Evolutionary conservation across 2,329 filamentous ascomycete genomes (phyloP).

Genomic region (Cercospora sp.): DNA sequence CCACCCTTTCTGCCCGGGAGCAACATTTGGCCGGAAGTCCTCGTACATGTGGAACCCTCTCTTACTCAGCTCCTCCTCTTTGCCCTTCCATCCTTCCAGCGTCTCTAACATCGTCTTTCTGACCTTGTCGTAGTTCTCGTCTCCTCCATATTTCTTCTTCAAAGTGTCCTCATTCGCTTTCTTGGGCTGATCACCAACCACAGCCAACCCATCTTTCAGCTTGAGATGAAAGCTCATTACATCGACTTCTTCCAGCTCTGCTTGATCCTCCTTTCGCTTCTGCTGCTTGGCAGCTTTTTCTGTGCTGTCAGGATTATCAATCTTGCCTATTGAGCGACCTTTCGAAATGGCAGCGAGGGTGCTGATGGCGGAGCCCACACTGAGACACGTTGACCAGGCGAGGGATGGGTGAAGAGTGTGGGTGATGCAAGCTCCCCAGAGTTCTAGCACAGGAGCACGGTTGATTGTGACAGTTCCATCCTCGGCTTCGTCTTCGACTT

Average conservation of each 20-base stretch:
- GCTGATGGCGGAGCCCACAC: slow-evolving; percentile 36
- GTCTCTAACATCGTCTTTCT: slow-evolving; percentile 27
- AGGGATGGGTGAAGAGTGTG: slow-evolving; percentile 33
- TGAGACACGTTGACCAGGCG: slow-evolving; percentile 37
- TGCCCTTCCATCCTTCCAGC: slow-evolving; percentile 29
- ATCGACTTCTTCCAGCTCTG: slow-evolving; percentile 31
- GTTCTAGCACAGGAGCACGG: slow-evolving; percentile 37
- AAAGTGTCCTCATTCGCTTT: slow-evolving; percentile 29
- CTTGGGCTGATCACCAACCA: slow-evolving; percentile 29
- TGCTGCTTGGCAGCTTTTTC: slow-evolving; percentile 26
- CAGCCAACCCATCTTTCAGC: slow-evolving; percentile 32
- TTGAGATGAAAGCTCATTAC: slow-evolving; percentile 39
- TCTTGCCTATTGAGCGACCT: slow-evolving; percentile 37
- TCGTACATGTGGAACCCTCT: slow-evolving; percentile 38
- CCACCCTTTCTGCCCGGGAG: slow-evolving; percentile 36
- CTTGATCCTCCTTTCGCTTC: slow-evolving; percentile 26
- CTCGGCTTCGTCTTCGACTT: background rate
- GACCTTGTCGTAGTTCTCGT: slow-evolving; percentile 28
- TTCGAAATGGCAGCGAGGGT: slow-evolving; percentile 38
- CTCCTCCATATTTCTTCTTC: slow-evolving; percentile 33
- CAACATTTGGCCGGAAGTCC: slow-evolving; percentile 34
- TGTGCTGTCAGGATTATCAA: slow-evolving; percentile 28
- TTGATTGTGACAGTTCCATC: slow-evolving; percentile 35
- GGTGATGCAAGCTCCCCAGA: slow-evolving; percentile 35
- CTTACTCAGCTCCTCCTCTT: slow-evolving; percentile 33